A percentile compares a stretch with the other conserved stretches of the same genome.
phyloP scores from a whole-genome alignment of 2,329 filamentous ascomycete species.

The Clarireedia sp. region DNA sequence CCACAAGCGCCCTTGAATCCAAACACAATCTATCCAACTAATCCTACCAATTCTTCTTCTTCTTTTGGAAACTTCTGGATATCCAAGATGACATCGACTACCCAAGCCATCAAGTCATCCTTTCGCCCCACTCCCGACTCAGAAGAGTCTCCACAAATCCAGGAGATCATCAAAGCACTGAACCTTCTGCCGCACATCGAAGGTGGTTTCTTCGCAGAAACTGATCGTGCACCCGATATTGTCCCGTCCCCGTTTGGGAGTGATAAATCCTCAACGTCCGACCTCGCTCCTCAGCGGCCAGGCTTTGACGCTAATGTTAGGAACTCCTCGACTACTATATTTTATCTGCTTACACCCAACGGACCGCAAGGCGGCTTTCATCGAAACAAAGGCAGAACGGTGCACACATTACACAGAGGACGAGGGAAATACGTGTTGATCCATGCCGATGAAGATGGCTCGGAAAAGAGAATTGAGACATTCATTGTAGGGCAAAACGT shows the following conservation, averaged over 20 bases:
- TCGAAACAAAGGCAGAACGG: slow-evolving; percentile 51
- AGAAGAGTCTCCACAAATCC: slow-evolving; percentile 30
- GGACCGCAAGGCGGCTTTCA: slow-evolving; percentile 54
- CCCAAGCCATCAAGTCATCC: slow-evolving; percentile 18
- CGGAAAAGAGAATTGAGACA: slow-evolving; percentile 46
- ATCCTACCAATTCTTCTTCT: too few species aligned
- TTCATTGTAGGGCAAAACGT: slow-evolving; percentile 56
- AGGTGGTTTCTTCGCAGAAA: slow-evolving; percentile 58
- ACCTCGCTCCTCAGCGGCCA: slow-evolving; percentile 30
- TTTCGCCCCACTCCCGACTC: slow-evolving; percentile 20
- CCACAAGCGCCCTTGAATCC: too few species aligned
- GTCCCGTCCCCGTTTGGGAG: slow-evolving; percentile 48
- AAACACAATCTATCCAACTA: too few species aligned
- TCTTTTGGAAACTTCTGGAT: too few species aligned
- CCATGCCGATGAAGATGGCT: slow-evolving; percentile 42
- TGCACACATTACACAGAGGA: slow-evolving; percentile 58
- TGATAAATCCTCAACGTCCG: slow-evolving; percentile 31
- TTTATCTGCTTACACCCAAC: slow-evolving; percentile 53
- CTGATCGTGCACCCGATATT: slow-evolving; percentile 43
- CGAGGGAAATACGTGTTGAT: slow-evolving; percentile 57
- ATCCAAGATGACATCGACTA: background rate
- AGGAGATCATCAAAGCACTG: slow-evolving; percentile 37
- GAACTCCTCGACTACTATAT: slow-evolving; percentile 52
- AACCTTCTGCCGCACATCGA: slow-evolving; percentile 49
- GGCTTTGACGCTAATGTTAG: slow-evolving; percentile 37